Base-by-base conservation (phyloP, 257 asterid genomes). In the Nicotiana attenuata region DNA sequence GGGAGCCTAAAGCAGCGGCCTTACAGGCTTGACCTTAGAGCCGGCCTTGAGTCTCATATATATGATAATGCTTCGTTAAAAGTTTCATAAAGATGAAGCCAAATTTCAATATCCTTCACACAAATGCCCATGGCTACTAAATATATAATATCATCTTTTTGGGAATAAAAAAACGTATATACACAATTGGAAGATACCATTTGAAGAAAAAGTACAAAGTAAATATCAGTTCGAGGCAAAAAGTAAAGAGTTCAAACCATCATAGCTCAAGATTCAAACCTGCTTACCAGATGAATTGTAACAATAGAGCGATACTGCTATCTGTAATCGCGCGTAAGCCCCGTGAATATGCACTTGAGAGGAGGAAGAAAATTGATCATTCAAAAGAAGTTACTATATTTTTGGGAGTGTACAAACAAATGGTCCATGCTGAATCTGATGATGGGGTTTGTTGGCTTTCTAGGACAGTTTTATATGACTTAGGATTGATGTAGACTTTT, bases 371-470 rank as follows among this genome's bases (percentile, higher is more conserved):
- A n/a, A n/a, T n/a, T n/a, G n/a, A n/a, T n/a, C n/a, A n/a, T n/a
- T n/a, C n/a, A n/a, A n/a, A n/a, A n/a, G 11, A 38, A 38, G 56
- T n/a, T 68, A 68, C 9, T n/a, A 19, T 33, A 41, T 11, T 24
- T 20, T 38, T 59, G 24, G 80, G 53, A 26, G 67, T 55, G 24
- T 69, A 67, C 52, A 75, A 1, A 15, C 59, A 77, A 22, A 65
- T 81, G 59, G 80, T 66, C 26, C 77, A 56, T 33, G 20, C 53
- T 59, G 66, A 60, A 50, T 61, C 78, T 60, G 63, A n/a, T 81
- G 41, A 57, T 65, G 55, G 7, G 53, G 77, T 77, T 81, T 81
- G 45, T 11, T 50, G 60, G 60, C 14, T 79, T 59, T 77, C 65
- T 60, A 13, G 28, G 14, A 17, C 33, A 66, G 6, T 81, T 82